phyloP scores from a whole-genome alignment of 345 rosid species.

The Eucalyptus regnans region DNA sequence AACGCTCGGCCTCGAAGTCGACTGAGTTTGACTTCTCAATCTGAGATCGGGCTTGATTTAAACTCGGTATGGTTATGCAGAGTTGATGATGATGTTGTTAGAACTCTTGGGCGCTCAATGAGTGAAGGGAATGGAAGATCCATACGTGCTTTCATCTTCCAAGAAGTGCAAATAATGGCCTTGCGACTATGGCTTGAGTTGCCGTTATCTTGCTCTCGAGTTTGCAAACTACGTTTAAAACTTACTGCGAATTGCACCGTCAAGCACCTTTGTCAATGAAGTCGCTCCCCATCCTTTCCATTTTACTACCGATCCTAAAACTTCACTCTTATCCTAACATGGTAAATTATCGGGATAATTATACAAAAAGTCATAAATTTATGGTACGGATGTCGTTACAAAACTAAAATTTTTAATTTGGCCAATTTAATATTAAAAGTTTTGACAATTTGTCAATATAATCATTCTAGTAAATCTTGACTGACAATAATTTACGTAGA shows the following conservation, averaged over 20 bases:
- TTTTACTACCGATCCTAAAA: not conserved
- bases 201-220: not conserved
- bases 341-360: not conserved
- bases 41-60: not conserved
- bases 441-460: too few relatives aligned
- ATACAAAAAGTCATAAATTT: not conserved
- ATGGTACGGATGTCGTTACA: not conserved
- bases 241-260: not conserved
- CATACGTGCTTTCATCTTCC: not conserved
- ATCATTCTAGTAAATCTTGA: not conserved
- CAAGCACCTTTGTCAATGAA: not conserved
- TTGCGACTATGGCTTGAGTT: not conserved
- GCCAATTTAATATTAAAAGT: not conserved
- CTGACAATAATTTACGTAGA: rapidly evolving
- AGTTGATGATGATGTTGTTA: not conserved
- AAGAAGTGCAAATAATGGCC: not conserved
- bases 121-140: not conserved
- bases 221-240: not conserved
- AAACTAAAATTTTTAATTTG: too few relatives aligned
- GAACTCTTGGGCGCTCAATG: not conserved
- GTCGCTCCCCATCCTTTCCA: not conserved
- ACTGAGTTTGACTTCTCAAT: not conserved
- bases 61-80: not conserved
- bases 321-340: not conserved
- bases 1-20: not conserved